Percentiles rank a stretch among this genome's conserved stretches.
phyloP scores from a whole-genome alignment of 2,329 filamentous ascomycete genomes.

The Trichocomaceae sp. region DNA sequence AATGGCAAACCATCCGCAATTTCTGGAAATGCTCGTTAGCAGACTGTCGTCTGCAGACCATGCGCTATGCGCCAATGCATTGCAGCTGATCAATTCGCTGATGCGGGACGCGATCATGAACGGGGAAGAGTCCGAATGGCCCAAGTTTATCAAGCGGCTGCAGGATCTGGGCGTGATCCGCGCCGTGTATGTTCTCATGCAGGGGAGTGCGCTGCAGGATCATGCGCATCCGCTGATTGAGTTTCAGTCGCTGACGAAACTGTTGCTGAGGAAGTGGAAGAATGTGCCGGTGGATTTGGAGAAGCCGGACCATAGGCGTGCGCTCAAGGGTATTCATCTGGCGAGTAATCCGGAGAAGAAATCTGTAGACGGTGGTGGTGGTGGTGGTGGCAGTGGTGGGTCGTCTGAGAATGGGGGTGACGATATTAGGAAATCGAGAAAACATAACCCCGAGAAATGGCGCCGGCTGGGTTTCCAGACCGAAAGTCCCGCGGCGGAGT shows the following conservation, averaged over 20 bases:
- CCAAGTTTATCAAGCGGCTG: conserved; percentile 85
- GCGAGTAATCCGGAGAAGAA: conserved; percentile 55
- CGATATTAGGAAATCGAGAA: conserved; percentile 54
- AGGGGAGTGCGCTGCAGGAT: conserved; percentile 85
- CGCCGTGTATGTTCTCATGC: conserved; percentile 88
- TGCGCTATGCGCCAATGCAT: conserved; percentile 85
- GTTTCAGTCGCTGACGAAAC: conserved; percentile 86
- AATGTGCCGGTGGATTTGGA: conserved; percentile 80
- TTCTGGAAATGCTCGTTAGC: conserved; percentile 87
- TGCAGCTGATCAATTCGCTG: conserved; percentile 91
- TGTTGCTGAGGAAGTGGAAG: conserved; percentile 79
- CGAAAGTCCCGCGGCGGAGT: conserved; percentile 80
- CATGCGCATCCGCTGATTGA: conserved; percentile 83
- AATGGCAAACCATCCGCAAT: conserved; percentile 83
- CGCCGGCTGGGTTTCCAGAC: conserved; percentile 82
- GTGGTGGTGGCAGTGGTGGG: not conserved
- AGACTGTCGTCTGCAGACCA: conserved; percentile 92
- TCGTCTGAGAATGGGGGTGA: conserved; percentile 22
- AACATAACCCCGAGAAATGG: conserved; percentile 88
- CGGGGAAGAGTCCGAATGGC: conserved; percentile 78
- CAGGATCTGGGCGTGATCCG: conserved; percentile 92
- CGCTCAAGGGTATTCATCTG: conserved; percentile 77
- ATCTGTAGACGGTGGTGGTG: conserved; percentile 16
- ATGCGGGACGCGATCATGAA: conserved; percentile 84
- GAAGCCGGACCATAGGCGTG: conserved; percentile 77